Evolutionary conservation across 495 filamentous ascomycete genomes (phyloP).

Genomic region (Lasiosphaeris hirsuta): DNA sequence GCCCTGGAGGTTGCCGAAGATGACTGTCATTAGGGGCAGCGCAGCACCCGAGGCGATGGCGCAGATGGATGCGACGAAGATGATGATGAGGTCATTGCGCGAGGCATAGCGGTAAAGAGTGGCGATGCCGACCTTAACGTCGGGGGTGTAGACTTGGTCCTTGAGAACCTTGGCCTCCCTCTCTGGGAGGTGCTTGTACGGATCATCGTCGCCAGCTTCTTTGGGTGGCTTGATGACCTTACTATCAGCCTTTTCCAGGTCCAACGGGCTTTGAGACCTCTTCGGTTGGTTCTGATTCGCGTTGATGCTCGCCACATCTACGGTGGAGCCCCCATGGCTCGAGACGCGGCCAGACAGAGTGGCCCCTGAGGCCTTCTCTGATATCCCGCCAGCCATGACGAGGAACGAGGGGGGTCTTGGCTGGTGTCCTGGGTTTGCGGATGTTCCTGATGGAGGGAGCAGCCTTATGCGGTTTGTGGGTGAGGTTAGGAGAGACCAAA

Average conservation of each 20-base stretch:
- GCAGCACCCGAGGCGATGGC: conserved; percentile 78
- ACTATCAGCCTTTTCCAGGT: conserved; percentile 51
- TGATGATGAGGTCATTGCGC: conserved; percentile 67
- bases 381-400: conserved; percentile 24
- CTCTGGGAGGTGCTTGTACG: conserved; percentile 53
- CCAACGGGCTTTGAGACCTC: background rate
- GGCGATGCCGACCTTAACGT: conserved; percentile 60
- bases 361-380: conserved; percentile 27
- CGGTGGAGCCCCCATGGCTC: conserved; percentile 33
- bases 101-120: conserved; percentile 80
- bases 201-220: conserved; percentile 45
- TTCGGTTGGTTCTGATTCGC: conserved; percentile 5
- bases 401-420: background rate
- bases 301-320: conserved; percentile 20
- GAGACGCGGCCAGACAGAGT: conserved; percentile 26
- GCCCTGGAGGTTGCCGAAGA: conserved; percentile 74
- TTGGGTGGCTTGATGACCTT: conserved; percentile 33
- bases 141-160: conserved; percentile 66
- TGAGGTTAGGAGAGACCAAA: too few relatives aligned
- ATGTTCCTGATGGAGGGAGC: background rate
- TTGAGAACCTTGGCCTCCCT: conserved; percentile 63
- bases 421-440: background rate
- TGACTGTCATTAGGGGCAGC: conserved; percentile 82
- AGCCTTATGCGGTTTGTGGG: background rate
- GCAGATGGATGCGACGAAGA: conserved; percentile 60